Evolutionary conservation across 148 eudicot genomes (phyloP).

Genomic region (Fallopia convolvulus): DNA sequence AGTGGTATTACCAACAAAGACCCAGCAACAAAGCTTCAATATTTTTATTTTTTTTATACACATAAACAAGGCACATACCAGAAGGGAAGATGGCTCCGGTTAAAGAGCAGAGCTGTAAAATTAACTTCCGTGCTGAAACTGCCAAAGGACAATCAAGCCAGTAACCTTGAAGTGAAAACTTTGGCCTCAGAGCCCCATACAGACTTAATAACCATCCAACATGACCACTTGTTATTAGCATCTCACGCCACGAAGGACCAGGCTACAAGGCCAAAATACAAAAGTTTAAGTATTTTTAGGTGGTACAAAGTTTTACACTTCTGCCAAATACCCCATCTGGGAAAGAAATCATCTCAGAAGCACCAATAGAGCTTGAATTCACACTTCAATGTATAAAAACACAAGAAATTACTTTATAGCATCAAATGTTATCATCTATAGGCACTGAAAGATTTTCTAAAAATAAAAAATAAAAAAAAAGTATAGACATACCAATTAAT

Average conservation of each 20-base stretch:
- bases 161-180: slow-evolving; percentile 63
- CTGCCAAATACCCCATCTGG: background rate
- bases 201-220: slow-evolving; percentile 75
- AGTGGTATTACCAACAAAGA: background rate
- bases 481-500: background rate
- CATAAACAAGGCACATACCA: slow-evolving; percentile 33
- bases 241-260: slow-evolving; percentile 80
- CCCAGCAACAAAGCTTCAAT: background rate
- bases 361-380: background rate
- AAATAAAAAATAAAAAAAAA: background rate
- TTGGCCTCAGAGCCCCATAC: slow-evolving; percentile 73
- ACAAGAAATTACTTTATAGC: background rate
- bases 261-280: slow-evolving; percentile 43
- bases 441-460: background rate
- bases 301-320: background rate
- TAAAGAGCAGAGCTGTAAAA: slow-evolving; percentile 83
- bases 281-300: background rate
- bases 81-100: slow-evolving; percentile 73
- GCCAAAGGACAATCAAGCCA: slow-evolving; percentile 99
- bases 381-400: background rate
- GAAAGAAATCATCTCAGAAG: background rate
- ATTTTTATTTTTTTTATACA: background rate
- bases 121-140: slow-evolving; percentile 85
- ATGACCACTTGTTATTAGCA: slow-evolving; percentile 74
- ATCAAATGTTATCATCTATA: background rate